These are phyloP conservation scores for Leptomonas seymouri DNA, from an alignment of 208 protist genomes.

Conservation along the genomic window DNA sequence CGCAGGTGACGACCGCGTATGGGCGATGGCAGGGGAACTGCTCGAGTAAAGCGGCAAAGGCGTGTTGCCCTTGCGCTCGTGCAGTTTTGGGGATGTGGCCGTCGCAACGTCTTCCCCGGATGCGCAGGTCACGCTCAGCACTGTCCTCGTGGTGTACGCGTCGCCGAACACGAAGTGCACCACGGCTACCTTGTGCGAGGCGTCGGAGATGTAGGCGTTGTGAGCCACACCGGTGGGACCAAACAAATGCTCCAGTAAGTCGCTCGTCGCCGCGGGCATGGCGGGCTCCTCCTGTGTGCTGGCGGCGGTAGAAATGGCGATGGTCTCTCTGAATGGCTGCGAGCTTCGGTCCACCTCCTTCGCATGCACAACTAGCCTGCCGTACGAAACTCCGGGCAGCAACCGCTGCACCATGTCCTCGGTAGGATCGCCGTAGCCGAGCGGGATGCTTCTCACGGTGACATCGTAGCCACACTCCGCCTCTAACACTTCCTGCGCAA, in stretches of 20 bases:
- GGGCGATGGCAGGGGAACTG: background rate
- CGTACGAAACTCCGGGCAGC: conserved; percentile 40
- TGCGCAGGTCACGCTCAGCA: conserved; percentile 26
- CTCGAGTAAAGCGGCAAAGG: background rate
- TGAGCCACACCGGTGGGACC: conserved; percentile 27
- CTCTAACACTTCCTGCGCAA: conserved; percentile 25
- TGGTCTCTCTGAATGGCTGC: conserved; percentile 35
- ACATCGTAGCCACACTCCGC: conserved; percentile 31
- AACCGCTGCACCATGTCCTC: conserved; percentile 32
- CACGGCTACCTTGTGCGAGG: conserved; percentile 40
- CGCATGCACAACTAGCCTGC: conserved; percentile 31
- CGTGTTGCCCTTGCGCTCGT: conserved; percentile 4
- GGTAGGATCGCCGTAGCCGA: conserved; percentile 53
- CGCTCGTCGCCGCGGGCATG: conserved; percentile 18
- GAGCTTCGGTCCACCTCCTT: conserved; percentile 22
- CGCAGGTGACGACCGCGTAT: background rate
- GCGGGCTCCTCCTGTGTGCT: background rate
- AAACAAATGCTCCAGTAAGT: conserved; percentile 28
- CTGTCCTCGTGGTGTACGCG: conserved; percentile 68
- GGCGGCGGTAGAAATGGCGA: conserved; percentile 10
- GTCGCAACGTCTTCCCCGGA: background rate
- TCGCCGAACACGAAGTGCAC: conserved; percentile 79
- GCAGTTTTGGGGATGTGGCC: background rate
- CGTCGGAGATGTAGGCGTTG: conserved; percentile 18
- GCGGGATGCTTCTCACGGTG: conserved; percentile 28